phyloP scores from a whole-genome alignment of 495 filamentous ascomycete genomes.

The Penicillium turbatum region DNA sequence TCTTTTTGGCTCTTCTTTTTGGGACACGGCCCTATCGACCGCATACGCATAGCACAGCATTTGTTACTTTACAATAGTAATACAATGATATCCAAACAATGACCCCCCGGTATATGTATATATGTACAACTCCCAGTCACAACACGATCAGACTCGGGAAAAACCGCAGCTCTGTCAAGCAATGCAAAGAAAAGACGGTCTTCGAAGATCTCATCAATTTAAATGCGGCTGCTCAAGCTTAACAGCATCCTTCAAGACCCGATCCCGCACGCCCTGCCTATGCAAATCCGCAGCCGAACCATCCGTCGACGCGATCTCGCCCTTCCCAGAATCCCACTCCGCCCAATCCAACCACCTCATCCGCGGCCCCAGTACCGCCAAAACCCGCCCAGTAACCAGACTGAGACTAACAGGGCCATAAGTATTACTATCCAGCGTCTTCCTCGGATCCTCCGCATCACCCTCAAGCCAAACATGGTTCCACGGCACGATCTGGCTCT shows the following conservation, averaged over 20 bases:
- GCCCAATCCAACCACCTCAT: conserved; percentile 42
- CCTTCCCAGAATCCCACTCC: conserved; percentile 37
- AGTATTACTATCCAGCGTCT: conserved; percentile 66
- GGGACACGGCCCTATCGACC: neutral
- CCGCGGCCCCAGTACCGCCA: conserved; percentile 59
- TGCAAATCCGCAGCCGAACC: conserved; percentile 26
- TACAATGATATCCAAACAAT: conserved; percentile 21
- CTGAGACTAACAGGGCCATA: conserved; percentile 64
- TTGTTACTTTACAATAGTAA: conserved; percentile 16
- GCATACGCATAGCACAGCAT: conserved; percentile 5
- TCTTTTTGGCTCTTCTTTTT: neutral
- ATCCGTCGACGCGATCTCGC: conserved; percentile 8
- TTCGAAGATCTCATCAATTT: conserved; percentile 10
- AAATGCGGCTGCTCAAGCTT: conserved; percentile 34
- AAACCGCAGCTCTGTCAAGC: conserved; percentile 1
- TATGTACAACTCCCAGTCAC: conserved; percentile 8
- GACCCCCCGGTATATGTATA: neutral
- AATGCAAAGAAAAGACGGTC: neutral
- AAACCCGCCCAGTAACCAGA: conserved; percentile 60
- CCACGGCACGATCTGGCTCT: conserved; percentile 54
- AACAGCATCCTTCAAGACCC: conserved; percentile 38
- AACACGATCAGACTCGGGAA: neutral
- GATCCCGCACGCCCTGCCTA: conserved; percentile 38
- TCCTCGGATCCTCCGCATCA: conserved; percentile 51
- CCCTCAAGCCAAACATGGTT: conserved; percentile 81